Evolutionary conservation across 192 early-diverging fungal species (phyloP).

Genomic region (Rhizoclosmatium sp.): DNA sequence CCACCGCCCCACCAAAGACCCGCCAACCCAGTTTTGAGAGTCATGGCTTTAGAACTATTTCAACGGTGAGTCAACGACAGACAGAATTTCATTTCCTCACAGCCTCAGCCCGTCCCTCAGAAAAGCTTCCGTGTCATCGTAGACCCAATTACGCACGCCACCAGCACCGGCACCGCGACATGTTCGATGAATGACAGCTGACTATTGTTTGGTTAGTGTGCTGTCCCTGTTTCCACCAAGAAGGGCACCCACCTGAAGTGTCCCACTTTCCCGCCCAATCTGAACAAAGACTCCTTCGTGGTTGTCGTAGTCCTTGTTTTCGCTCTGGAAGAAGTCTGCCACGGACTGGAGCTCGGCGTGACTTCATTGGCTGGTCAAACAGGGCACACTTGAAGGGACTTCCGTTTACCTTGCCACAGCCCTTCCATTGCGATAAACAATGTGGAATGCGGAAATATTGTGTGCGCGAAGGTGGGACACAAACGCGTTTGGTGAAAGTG

Average conservation of each 20-base stretch:
- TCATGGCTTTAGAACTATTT: slow-evolving; percentile 46
- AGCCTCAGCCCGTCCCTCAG: slow-evolving; percentile 53
- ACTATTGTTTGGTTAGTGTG: background rate
- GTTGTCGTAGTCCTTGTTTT: slow-evolving; percentile 34
- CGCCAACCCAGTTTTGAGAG: slow-evolving; percentile 54
- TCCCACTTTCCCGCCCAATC: slow-evolving; percentile 25
- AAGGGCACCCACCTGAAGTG: slow-evolving; percentile 25
- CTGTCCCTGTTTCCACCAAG: background rate
- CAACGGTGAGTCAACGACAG: background rate
- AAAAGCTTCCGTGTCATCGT: slow-evolving; percentile 39
- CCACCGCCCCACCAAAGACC: slow-evolving; percentile 58
- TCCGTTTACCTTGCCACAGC: slow-evolving; percentile 8
- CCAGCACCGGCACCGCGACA: slow-evolving; percentile 39
- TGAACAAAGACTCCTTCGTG: slow-evolving; percentile 43
- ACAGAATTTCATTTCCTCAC: background rate
- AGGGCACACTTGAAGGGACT: background rate
- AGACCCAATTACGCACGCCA: slow-evolving; percentile 43
- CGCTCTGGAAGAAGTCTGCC: slow-evolving; percentile 27
- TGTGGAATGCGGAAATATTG: slow-evolving; percentile 25
- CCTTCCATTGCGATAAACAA: background rate
- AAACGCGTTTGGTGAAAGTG: slow-evolving; percentile 5
- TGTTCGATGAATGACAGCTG: slow-evolving; percentile 38
- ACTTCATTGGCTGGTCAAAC: background rate
- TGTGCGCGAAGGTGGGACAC: background rate
- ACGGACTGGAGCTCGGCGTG: slow-evolving; percentile 41